phyloP scores from a whole-genome alignment of 2,329 filamentous ascomycete species.

The Botryotinia globosa region DNA sequence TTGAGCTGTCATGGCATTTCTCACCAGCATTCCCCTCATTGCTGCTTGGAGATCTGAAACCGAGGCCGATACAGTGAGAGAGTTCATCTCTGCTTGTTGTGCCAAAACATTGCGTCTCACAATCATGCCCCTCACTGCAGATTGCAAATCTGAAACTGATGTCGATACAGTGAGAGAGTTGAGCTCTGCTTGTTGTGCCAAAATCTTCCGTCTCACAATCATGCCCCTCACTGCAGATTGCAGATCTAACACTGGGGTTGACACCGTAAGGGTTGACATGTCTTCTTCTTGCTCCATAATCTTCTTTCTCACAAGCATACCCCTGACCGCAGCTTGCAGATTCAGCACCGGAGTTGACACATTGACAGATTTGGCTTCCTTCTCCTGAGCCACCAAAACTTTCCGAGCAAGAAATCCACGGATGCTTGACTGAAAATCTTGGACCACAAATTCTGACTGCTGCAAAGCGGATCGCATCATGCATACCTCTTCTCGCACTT shows the following conservation, averaged over 20 bases:
- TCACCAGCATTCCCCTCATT: constrained; percentile 5
- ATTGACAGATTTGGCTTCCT: constrained; percentile 51
- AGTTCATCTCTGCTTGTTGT: background rate
- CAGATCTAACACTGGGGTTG: constrained; percentile 54
- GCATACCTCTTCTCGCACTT: constrained; percentile 52
- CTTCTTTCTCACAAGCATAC: constrained; percentile 48
- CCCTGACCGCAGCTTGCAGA: constrained; percentile 40
- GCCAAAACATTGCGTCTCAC: constrained; percentile 43
- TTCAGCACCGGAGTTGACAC: constrained; percentile 47
- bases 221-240: constrained; percentile 23
- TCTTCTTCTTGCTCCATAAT: constrained; percentile 1
- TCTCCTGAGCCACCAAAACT: constrained; percentile 53
- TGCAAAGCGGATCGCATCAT: constrained; percentile 58
- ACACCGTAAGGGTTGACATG: constrained; percentile 39
- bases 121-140: constrained; percentile 39
- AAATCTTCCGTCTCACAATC: constrained; percentile 49
- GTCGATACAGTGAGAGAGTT: constrained; percentile 43
- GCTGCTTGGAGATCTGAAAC: constrained; percentile 48
- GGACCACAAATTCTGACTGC: constrained; percentile 60
- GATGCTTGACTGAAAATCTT: constrained; percentile 62
- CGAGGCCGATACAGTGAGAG: constrained; percentile 46
- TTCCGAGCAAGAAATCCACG: constrained; percentile 65
- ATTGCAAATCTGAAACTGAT: constrained; percentile 50
- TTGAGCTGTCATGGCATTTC: constrained; percentile 1
- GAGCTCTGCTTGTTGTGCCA: background rate